Evolutionary conservation across 345 rosid species (phyloP).

Genomic region (Rhizophora apiculata): DNA sequence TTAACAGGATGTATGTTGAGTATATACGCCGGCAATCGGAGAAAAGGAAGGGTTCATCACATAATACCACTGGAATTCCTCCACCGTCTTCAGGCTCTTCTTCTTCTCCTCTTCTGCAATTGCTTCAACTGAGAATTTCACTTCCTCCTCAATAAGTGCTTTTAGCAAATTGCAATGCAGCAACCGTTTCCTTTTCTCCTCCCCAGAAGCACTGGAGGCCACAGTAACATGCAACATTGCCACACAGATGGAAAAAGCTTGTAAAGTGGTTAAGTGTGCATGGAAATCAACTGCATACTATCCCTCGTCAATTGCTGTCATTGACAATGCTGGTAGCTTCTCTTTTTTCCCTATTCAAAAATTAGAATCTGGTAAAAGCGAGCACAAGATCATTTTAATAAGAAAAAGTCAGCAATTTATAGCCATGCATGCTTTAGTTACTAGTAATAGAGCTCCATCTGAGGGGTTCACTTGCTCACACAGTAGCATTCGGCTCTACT

Average conservation of each 20-base stretch:
- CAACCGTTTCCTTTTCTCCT: slow-evolving; percentile 31
- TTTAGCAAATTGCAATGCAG: slow-evolving; percentile 52
- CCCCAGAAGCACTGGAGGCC: slow-evolving; percentile 29
- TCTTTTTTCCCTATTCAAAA: slow-evolving; percentile 66
- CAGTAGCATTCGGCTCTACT: no score
- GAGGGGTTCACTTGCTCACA: no score
- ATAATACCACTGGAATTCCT: slow-evolving; percentile 53
- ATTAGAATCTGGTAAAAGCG: not conserved
- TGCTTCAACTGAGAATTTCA: slow-evolving; percentile 54
- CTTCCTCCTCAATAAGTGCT: slow-evolving; percentile 65
- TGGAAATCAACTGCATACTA: slow-evolving; percentile 85
- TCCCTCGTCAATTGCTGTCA: slow-evolving; percentile 53
- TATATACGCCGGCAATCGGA: slow-evolving; percentile 75
- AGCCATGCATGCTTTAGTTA: no score
- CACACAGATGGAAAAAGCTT: slow-evolving; percentile 86
- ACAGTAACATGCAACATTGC: slow-evolving; percentile 60
- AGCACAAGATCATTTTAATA: no score
- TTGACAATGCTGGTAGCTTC: slow-evolving; percentile 56
- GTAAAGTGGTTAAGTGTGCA: slow-evolving; percentile 76
- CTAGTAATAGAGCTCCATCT: no score
- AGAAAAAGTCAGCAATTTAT: no score
- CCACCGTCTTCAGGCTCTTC: slow-evolving; percentile 36
- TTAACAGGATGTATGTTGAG: not conserved
- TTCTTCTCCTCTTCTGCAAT: slow-evolving; percentile 44
- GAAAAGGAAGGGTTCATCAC: slow-evolving; percentile 79